Conservation (phyloP, 768 basidiomycete genomes). For the Gymnopilus junonius region DNA sequence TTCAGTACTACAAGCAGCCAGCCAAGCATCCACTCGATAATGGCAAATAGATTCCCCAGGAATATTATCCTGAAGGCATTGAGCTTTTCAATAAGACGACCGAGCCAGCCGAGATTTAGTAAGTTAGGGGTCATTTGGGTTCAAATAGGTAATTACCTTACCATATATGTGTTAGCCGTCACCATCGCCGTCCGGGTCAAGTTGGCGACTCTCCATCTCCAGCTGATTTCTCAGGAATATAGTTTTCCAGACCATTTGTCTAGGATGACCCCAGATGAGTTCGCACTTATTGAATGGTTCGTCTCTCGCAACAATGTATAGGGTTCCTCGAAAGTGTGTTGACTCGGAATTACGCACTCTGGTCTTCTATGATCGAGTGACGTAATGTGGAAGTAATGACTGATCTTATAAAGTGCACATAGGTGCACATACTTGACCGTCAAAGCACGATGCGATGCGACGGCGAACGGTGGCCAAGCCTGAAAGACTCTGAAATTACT, state of each 20-base stretch:
- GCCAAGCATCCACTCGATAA: slow-evolving; percentile 52
- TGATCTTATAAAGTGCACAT: too few relatives aligned
- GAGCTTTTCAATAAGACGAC: slow-evolving; percentile 61
- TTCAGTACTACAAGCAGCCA: slow-evolving; percentile 44
- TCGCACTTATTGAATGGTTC: slow-evolving; percentile 52
- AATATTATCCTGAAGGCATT: slow-evolving; percentile 67
- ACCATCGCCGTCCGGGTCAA: slow-evolving; percentile 44
- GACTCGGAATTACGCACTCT: slow-evolving; percentile 68
- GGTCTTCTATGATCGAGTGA: slow-evolving; percentile 58
- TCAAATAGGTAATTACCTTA: not conserved
- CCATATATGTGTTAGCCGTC: slow-evolving; percentile 34
- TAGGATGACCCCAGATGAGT: slow-evolving; percentile 52
- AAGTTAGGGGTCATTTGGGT: slow-evolving; percentile 24
- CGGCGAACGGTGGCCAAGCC: too few relatives aligned
- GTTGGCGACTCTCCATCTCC: slow-evolving; percentile 37
- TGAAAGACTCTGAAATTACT: too few relatives aligned
- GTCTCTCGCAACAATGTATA: not conserved
- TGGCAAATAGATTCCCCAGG: slow-evolving; percentile 52
- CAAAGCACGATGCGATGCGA: too few relatives aligned
- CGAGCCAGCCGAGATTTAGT: slow-evolving; percentile 64
- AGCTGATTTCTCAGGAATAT: slow-evolving; percentile 50
- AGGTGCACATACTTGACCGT: too few relatives aligned
- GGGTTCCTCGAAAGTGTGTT: slow-evolving; percentile 57
- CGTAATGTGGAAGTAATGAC: not conserved
- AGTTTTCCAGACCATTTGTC: slow-evolving; percentile 56